These are phyloP conservation scores for Scutellaria galericulata DNA, from an alignment of 257 asterid genomes.

Conservation along the genomic window DNA sequence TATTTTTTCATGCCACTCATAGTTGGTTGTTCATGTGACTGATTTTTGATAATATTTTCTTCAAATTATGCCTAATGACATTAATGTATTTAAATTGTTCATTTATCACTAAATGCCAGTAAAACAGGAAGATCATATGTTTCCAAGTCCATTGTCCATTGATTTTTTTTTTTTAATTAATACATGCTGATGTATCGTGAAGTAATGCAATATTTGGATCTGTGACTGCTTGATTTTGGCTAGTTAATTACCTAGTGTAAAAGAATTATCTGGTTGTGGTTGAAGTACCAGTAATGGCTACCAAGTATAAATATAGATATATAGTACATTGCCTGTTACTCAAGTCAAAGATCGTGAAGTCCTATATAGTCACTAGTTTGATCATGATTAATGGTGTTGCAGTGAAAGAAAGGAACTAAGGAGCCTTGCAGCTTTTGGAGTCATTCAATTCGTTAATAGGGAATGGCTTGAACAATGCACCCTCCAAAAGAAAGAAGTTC, in stretches of 20 bases:
- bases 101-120: not conserved
- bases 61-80: slow-evolving; percentile 25
- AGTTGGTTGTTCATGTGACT: slow-evolving; percentile 18
- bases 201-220: not conserved
- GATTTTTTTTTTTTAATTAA: not conserved
- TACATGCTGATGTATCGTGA: too few species aligned
- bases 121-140: slow-evolving; percentile 4
- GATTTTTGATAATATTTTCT: not conserved
- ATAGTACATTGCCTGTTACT: slow-evolving; percentile 13
- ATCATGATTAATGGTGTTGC: slow-evolving; percentile 45
- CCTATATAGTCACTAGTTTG: slow-evolving; percentile 19
- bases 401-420: slow-evolving; percentile 87
- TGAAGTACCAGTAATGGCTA: slow-evolving; percentile 8
- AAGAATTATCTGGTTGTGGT: slow-evolving; percentile 20
- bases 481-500: slow-evolving; percentile 71
- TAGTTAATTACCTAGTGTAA: slow-evolving; percentile 20
- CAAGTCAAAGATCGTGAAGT: slow-evolving; percentile 23
- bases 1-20: slow-evolving; percentile 13
- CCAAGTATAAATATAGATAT: slow-evolving; percentile 18
- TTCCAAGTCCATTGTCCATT: slow-evolving; percentile 25
- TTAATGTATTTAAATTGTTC: slow-evolving; percentile 4
- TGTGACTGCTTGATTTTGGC: slow-evolving; percentile 21
- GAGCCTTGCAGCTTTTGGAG: slow-evolving; percentile 80
- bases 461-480: slow-evolving; percentile 93
- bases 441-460: slow-evolving; percentile 70